phyloP scores from a whole-genome alignment of 2,329 filamentous ascomycete genomes.

The Talaromyces sp. region DNA sequence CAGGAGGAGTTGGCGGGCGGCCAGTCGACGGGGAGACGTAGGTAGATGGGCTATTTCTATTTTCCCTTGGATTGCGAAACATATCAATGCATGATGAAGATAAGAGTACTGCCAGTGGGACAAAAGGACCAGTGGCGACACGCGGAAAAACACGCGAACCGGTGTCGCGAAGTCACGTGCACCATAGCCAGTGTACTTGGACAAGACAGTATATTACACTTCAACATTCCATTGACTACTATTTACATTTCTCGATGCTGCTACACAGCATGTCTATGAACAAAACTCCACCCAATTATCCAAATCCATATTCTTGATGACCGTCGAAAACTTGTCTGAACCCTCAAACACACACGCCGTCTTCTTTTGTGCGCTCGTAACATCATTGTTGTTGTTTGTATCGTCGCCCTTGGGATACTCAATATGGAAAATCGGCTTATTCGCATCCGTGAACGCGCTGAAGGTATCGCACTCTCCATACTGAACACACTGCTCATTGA shows the following conservation, averaged over 20 bases:
- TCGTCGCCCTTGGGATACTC: slow-evolving; percentile 61
- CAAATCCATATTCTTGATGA: slow-evolving; percentile 64
- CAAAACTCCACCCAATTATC: slow-evolving; percentile 63
- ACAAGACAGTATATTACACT: not conserved
- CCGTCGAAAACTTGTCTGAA: slow-evolving; percentile 57
- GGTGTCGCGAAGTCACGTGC: slow-evolving; percentile 6
- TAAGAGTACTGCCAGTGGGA: not conserved
- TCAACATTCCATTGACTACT: not conserved
- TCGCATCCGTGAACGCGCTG: slow-evolving; percentile 54
- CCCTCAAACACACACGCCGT: slow-evolving; percentile 49
- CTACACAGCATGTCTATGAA: slow-evolving; percentile 15
- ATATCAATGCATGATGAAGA: slow-evolving; percentile 20
- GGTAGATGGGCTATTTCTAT: not conserved
- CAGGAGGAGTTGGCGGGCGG: slow-evolving; percentile 12
- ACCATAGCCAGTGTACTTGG: not conserved
- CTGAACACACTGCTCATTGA: slow-evolving; percentile 67
- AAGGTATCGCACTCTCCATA: slow-evolving; percentile 60
- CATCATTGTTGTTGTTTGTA: slow-evolving; percentile 32
- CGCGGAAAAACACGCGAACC: slow-evolving; percentile 8
- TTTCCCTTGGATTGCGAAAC: slow-evolving; percentile 15
- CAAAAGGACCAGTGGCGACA: not conserved
- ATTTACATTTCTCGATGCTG: not conserved
- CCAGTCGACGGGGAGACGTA: slow-evolving; percentile 4
- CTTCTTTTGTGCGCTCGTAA: slow-evolving; percentile 34
- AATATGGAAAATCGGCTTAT: slow-evolving; percentile 70